Conservation (phyloP, 345 rosid genomes). For the Aethionema arabicum region DNA sequence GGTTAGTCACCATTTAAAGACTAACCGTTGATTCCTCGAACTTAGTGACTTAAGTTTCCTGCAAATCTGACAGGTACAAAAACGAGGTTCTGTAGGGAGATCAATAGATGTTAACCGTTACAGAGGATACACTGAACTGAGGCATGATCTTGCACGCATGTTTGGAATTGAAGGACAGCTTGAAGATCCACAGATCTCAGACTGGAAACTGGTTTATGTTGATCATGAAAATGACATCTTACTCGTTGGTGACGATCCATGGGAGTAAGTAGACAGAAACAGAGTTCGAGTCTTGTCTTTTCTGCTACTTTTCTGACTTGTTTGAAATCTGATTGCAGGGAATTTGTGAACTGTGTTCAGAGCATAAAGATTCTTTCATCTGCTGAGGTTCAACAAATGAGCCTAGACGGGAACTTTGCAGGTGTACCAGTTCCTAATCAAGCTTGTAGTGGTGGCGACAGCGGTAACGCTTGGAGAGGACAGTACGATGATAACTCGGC, state of each 20-base stretch:
- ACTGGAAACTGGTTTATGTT: slow-evolving; percentile 91
- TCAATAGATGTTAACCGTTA: slow-evolving; percentile 93
- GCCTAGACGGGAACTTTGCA: slow-evolving; percentile 78
- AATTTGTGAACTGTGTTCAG: slow-evolving; percentile 80
- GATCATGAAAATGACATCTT: slow-evolving; percentile 94
- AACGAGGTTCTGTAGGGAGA: slow-evolving; percentile 96
- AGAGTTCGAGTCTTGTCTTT: background rate
- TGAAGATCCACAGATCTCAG: slow-evolving; percentile 90
- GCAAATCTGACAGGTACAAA: slow-evolving; percentile 64
- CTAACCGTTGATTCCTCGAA: no score
- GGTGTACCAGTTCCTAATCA: slow-evolving; percentile 60
- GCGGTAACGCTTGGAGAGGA: slow-evolving; percentile 81
- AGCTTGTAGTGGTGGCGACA: slow-evolving; percentile 78
- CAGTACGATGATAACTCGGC: slow-evolving; percentile 76
- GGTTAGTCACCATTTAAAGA: slow-evolving; percentile 39
- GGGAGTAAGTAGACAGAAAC: slow-evolving; percentile 67
- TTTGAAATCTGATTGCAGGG: slow-evolving; percentile 49
- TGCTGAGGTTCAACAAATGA: slow-evolving; percentile 84
- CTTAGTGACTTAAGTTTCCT: no score
- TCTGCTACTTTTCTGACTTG: background rate
- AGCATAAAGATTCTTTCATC: slow-evolving; percentile 81
- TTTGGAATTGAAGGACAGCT: slow-evolving; percentile 95
- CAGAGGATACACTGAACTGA: slow-evolving; percentile 75
- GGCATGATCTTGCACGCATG: slow-evolving; percentile 90
- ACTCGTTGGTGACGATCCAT: slow-evolving; percentile 97